Evolutionary conservation across 805 yeast genomes (phyloP).

Genomic region (Zygosaccharomyces bailii): DNA sequence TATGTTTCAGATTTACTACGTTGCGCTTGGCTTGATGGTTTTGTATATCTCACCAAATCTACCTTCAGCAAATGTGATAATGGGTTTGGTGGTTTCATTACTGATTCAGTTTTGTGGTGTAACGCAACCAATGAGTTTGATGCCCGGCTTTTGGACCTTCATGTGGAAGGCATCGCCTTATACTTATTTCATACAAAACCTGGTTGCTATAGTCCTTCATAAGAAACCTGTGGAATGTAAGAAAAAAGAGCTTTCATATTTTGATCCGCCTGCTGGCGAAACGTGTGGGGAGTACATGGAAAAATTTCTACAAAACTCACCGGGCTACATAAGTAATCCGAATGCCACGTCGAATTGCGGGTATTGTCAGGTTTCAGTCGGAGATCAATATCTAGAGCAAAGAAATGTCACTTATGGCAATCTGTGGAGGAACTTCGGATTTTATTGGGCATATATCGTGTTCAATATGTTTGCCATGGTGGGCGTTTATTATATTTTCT

Average conservation of each 20-base stretch:
- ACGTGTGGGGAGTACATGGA: slow-evolving; percentile 61
- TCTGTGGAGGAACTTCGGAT: slow-evolving; percentile 67
- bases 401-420: slow-evolving; percentile 43
- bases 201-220: slow-evolving; percentile 49
- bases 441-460: slow-evolving; percentile 52
- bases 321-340: slow-evolving; percentile 62
- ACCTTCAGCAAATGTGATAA: slow-evolving; percentile 60
- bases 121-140: slow-evolving; percentile 48
- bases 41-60: slow-evolving; percentile 63
- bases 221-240: slow-evolving; percentile 50
- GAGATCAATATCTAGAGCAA: slow-evolving; percentile 46
- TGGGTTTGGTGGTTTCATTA: slow-evolving; percentile 54
- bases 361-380: slow-evolving; percentile 45
- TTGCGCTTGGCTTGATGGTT: slow-evolving; percentile 48
- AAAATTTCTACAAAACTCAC: slow-evolving; percentile 38
- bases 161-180: slow-evolving; percentile 74
- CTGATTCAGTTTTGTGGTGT: slow-evolving; percentile 68
- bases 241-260: slow-evolving; percentile 45
- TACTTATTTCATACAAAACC: slow-evolving; percentile 63
- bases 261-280: slow-evolving; percentile 54
- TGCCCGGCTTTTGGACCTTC: slow-evolving; percentile 84
- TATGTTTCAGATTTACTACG: slow-evolving; percentile 46
- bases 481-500: slow-evolving; percentile 30
- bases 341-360: slow-evolving; percentile 47
- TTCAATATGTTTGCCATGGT: slow-evolving; percentile 50